Conservation (phyloP, 1,284 basidiomycete genomes). For the Takashimella koratensis region DNA sequence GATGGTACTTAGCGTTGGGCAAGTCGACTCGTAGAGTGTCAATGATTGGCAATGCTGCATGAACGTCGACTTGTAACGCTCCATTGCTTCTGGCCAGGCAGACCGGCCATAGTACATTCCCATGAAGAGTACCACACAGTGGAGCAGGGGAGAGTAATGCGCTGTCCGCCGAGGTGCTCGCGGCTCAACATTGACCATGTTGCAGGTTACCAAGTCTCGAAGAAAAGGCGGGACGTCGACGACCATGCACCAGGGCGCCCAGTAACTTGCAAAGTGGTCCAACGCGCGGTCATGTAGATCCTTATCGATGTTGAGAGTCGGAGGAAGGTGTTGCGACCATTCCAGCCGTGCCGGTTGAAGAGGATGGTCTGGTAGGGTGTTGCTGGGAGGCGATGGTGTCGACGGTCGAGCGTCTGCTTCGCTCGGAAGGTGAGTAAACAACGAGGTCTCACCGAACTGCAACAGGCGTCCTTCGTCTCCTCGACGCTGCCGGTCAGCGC, state of each 20-base stretch:
- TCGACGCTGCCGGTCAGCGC: too few relatives aligned
- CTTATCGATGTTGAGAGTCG: slow-evolving; percentile 4
- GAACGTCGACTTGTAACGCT: too few relatives aligned
- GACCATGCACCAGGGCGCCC: slow-evolving; percentile 19
- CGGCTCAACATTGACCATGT: too few relatives aligned
- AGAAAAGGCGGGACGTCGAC: slow-evolving; percentile 16
- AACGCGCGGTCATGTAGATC: slow-evolving; percentile 13
- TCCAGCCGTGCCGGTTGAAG: too few relatives aligned
- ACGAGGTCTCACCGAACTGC: slow-evolving; percentile 22
- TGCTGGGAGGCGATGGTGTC: too few relatives aligned
- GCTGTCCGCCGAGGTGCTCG: too few relatives aligned
- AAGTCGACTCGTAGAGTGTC: slow-evolving; percentile 12
- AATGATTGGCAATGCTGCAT: too few relatives aligned
- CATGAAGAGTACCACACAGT: slow-evolving; percentile 18
- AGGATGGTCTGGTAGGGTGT: too few relatives aligned
- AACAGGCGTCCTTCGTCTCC: slow-evolving; percentile 10
- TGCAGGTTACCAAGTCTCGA: too few relatives aligned
- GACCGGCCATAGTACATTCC: too few relatives aligned
- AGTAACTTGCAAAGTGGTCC: slow-evolving; percentile 13
- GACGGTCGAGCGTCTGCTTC: too few relatives aligned
- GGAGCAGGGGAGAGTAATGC: slow-evolving; percentile 19
- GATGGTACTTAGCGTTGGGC: slow-evolving; percentile 16
- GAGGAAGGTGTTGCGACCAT: slow-evolving; percentile 12
- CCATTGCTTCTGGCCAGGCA: too few relatives aligned
- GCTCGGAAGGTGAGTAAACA: slow-evolving; percentile 23